These are phyloP conservation scores for Cenchrus americanus DNA, from an alignment of 176 grass and related monocot species.

Conservation along the genomic window DNA sequence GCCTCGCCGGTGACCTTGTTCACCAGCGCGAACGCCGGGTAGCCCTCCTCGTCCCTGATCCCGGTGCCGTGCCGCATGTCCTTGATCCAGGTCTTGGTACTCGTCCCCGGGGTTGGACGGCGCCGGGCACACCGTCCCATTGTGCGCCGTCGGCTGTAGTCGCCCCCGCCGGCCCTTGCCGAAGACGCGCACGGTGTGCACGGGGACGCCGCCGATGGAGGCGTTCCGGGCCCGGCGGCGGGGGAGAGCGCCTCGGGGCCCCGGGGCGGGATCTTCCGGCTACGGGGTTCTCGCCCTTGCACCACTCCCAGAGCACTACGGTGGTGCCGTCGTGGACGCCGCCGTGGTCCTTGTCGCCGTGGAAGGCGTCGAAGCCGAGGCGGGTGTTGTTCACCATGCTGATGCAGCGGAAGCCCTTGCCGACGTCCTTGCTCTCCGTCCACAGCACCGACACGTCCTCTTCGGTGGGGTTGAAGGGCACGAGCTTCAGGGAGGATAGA, in stretches of 20 bases:
- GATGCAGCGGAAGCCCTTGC: constrained; percentile 80
- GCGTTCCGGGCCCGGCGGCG: neutral
- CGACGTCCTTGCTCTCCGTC: constrained; percentile 72
- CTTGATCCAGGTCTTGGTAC: constrained; percentile 86
- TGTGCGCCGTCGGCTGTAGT: constrained; percentile 63
- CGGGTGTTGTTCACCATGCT: constrained; percentile 83
- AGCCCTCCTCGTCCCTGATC: constrained; percentile 75
- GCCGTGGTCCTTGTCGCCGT: constrained; percentile 81
- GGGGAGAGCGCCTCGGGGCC: constrained; percentile 43
- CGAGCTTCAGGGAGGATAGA: too few species aligned
- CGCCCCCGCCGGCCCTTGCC: constrained; percentile 59
- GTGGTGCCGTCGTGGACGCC: constrained; percentile 76
- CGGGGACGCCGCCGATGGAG: constrained; percentile 14
- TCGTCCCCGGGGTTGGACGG: constrained; percentile 64
- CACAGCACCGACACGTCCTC: constrained; percentile 63
- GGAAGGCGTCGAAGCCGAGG: constrained; percentile 73
- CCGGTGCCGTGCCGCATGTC: constrained; percentile 72
- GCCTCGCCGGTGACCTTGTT: constrained; percentile 86
- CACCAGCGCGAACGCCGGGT: constrained; percentile 67
- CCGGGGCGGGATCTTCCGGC: constrained; percentile 81
- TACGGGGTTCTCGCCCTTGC: constrained; percentile 85
- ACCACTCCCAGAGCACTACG: constrained; percentile 80
- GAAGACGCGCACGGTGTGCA: constrained; percentile 65
- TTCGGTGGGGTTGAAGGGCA: constrained; percentile 48
- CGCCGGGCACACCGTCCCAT: constrained; percentile 64